Base-by-base conservation (phyloP, 1,284 basidiomycete species). In the Trametes sp. region DNA sequence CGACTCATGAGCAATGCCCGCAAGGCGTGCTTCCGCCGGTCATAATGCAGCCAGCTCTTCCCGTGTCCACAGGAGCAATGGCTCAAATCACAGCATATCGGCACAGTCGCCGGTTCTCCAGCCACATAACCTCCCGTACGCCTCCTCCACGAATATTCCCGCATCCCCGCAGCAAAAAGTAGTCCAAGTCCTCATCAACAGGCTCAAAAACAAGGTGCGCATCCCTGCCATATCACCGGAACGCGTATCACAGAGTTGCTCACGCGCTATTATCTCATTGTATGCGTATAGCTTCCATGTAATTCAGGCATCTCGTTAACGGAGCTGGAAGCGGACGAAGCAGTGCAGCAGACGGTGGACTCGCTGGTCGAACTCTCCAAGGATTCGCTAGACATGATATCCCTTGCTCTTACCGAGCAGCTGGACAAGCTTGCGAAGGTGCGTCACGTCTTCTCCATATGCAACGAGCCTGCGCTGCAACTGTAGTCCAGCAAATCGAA, bases 371-470 rank as follows among this genome's bases (percentile, higher is more conserved):
- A 93, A 52, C 82, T 96, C 21, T 87, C 93, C 1, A 79, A 82
- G 57, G 89, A 93, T 66, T 89, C 89, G 19, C 76, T 94, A 58
- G 87, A 93, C 70, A 85, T 91, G 63, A 93, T 96, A 50, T 87
- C 89, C 2, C 90, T 87, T 79, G 87, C 88, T n/a, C 78, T 96
- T 52, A 85, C 86, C 45, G 88, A 90, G 65, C 81, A 92, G 26
- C 76, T 96, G 44, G 93, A 96, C 67, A 86, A 87, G 29, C 78
- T 96, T 33, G 84, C 88, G 56, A 92, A 90, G 82, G 94, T 94
- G 69, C 64, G 84, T 79, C 16, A 26, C 54, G 11, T 56, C 41
- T 53, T n/a, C 10, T 1, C 19, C 23, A 1, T 51, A 10, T 35
- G 46, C n/a, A 3, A 33, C 23, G 11, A 55, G 8, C 24, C 19